Percentiles rank a stretch among this genome's conserved stretches.
phyloP scores from a whole-genome alignment of 1,284 basidiomycete genomes.

The Exobasidium rhododendri region DNA sequence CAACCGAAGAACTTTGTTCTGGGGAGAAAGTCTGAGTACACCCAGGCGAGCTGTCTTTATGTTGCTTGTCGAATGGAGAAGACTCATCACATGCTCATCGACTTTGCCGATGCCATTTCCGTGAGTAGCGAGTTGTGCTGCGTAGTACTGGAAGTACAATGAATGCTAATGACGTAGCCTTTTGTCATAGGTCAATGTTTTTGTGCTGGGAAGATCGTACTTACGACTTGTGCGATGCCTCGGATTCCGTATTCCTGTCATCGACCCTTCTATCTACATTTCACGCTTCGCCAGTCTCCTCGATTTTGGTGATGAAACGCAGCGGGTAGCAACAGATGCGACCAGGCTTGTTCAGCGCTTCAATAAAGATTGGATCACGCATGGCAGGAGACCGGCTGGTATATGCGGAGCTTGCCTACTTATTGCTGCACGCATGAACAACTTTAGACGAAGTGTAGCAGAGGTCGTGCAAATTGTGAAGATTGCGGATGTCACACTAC shows the following conservation, averaged over 20 bases:
- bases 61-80: constrained; percentile 88
- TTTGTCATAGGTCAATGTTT: constrained; percentile 74
- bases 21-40: constrained; percentile 84
- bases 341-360: constrained; percentile 90
- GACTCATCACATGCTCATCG: constrained; percentile 91
- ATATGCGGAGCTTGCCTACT: constrained; percentile 94
- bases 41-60: constrained; percentile 92
- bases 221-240: constrained; percentile 87
- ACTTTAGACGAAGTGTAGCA: constrained; percentile 84
- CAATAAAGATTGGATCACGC: constrained; percentile 95
- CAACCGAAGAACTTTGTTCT: constrained; percentile 52
- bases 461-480: constrained; percentile 94
- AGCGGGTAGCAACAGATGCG: constrained; percentile 87
- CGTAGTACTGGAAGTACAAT: constrained; percentile 9
- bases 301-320: constrained; percentile 89
- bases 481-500: constrained; percentile 89
- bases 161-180: not conserved
- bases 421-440: constrained; percentile 96
- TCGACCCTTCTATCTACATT: constrained; percentile 97
- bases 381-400: constrained; percentile 89
- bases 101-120: constrained; percentile 65
- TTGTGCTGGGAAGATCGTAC: constrained; percentile 92
- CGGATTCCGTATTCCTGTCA: constrained; percentile 77
- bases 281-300: constrained; percentile 92
- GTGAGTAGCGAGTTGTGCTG: constrained; percentile 14